phyloP scores from a whole-genome alignment of 495 filamentous ascomycete species.

The Xylaria scruposa region DNA sequence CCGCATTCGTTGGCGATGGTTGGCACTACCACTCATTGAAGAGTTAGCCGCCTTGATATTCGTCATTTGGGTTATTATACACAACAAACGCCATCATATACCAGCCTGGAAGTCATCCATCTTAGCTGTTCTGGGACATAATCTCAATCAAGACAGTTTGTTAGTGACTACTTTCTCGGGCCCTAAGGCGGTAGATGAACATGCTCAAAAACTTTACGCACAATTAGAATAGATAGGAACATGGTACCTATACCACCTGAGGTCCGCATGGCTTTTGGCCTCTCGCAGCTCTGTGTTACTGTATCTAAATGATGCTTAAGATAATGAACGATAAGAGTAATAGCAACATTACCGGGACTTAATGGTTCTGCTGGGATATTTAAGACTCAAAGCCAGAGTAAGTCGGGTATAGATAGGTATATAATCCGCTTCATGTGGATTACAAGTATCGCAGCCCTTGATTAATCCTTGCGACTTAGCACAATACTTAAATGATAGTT shows the following conservation, averaged over 20 bases:
- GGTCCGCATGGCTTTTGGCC: neutral
- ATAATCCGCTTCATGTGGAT: too few species aligned
- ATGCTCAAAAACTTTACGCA: neutral
- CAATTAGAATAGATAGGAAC: neutral
- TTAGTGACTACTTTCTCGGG: neutral
- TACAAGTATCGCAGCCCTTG: too few species aligned
- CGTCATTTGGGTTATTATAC: constrained; percentile 6
- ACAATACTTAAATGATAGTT: neutral
- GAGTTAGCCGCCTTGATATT: constrained; percentile 5
- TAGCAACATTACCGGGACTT: too few species aligned
- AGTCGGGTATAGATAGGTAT: too few species aligned
- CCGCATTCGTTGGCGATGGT: neutral
- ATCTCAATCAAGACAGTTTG: neutral
- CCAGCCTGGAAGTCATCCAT: constrained; percentile 27
- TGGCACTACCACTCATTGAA: neutral
- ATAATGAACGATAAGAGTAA: too few species aligned
- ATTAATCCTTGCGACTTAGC: too few species aligned
- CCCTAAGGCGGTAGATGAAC: neutral
- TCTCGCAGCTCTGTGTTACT: too few species aligned
- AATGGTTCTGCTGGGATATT: too few species aligned
- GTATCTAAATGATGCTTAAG: too few species aligned
- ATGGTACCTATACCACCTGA: neutral
- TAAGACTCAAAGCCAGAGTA: too few species aligned
- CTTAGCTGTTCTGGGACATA: constrained; percentile 26
- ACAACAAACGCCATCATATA: neutral